phyloP scores from a whole-genome alignment of 2,329 filamentous ascomycete genomes.

The Geosmithia putterillii region DNA sequence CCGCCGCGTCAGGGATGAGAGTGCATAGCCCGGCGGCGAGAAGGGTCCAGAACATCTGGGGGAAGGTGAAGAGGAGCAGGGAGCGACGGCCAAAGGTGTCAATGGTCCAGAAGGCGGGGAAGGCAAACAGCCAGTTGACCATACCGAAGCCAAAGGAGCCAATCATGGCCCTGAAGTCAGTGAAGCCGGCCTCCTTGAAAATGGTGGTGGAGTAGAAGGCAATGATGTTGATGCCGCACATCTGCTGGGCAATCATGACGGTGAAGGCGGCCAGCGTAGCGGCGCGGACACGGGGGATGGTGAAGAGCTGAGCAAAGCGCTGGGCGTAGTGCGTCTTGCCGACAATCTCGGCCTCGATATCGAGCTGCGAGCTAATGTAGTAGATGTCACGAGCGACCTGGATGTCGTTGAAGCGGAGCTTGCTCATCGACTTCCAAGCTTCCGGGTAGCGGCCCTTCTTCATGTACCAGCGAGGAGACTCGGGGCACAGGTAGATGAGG shows the following conservation, averaged over 20 bases:
- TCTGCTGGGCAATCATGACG: constrained; percentile 70
- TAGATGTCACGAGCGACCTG: constrained; percentile 50
- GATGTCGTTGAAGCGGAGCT: constrained; percentile 38
- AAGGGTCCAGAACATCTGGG: constrained; percentile 49
- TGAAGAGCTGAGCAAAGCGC: constrained; percentile 50
- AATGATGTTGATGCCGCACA: constrained; percentile 59
- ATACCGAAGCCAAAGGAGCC: constrained; percentile 36
- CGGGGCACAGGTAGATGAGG: constrained; percentile 49
- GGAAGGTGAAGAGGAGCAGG: constrained; percentile 53
- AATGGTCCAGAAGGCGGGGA: constrained; percentile 54
- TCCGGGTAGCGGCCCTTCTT: constrained; percentile 49
- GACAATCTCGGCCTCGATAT: constrained; percentile 23
- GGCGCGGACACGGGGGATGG: constrained; percentile 53
- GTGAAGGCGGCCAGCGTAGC: constrained; percentile 66
- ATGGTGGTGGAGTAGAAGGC: constrained; percentile 61
- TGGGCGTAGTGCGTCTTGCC: constrained; percentile 26
- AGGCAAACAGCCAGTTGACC: constrained; percentile 55
- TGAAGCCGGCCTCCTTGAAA: constrained; percentile 44
- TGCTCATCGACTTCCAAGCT: constrained; percentile 42
- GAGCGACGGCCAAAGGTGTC: constrained; percentile 53
- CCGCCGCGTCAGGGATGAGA: constrained; percentile 10
- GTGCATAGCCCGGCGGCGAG: constrained; percentile 28
- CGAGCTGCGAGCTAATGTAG: constrained; percentile 32
- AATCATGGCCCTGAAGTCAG: constrained; percentile 36
- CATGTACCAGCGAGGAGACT: constrained; percentile 52